Evolutionary conservation across 163 green algal genomes (phyloP).

Genomic region (Prototheca wickerhamii): DNA sequence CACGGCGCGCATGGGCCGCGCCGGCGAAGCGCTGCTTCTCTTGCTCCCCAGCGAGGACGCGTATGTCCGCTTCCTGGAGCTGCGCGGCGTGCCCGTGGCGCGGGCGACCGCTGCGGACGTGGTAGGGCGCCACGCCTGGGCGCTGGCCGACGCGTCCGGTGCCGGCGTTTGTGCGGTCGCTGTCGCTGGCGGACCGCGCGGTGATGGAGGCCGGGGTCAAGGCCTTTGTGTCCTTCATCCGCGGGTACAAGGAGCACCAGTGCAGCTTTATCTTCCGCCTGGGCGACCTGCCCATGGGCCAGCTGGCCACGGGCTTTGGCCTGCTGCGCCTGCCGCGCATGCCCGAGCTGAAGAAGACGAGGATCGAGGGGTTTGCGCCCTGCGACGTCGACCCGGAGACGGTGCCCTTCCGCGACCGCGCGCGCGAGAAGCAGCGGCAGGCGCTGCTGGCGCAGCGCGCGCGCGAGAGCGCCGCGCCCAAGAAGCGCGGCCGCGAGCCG

Average conservation of each 20-base stretch:
- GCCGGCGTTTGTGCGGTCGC: too few relatives aligned
- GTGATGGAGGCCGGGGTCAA: conserved; percentile 83
- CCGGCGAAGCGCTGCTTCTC: conserved; percentile 46
- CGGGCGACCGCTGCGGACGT: too few relatives aligned
- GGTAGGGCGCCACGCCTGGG: too few relatives aligned
- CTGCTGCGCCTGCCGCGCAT: conserved; percentile 85
- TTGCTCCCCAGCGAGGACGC: conserved; percentile 52
- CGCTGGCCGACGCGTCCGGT: too few relatives aligned
- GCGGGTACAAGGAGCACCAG: conserved; percentile 97
- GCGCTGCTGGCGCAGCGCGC: conserved; percentile 27
- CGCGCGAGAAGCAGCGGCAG: conserved; percentile 77
- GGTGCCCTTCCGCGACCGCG: conserved; percentile 67
- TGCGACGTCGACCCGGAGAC: conserved; percentile 12
- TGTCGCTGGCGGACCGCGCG: conserved; percentile 61
- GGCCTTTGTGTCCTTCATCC: conserved; percentile 89
- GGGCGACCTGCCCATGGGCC: conserved; percentile 60
- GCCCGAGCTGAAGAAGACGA: conserved; percentile 63
- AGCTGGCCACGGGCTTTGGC: conserved; percentile 61
- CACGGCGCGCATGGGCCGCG: conserved; percentile 68
- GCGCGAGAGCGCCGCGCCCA: not conserved
- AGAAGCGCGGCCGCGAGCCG: conserved; percentile 2
- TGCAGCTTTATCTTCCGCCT: conserved; percentile 90
- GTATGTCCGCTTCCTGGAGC: conserved; percentile 62
- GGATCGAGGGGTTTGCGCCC: conserved; percentile 8
- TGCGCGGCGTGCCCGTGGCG: conserved; percentile 39